phyloP scores from a whole-genome alignment of 2,329 filamentous ascomycete genomes.

The Colletotrichum navitas region DNA sequence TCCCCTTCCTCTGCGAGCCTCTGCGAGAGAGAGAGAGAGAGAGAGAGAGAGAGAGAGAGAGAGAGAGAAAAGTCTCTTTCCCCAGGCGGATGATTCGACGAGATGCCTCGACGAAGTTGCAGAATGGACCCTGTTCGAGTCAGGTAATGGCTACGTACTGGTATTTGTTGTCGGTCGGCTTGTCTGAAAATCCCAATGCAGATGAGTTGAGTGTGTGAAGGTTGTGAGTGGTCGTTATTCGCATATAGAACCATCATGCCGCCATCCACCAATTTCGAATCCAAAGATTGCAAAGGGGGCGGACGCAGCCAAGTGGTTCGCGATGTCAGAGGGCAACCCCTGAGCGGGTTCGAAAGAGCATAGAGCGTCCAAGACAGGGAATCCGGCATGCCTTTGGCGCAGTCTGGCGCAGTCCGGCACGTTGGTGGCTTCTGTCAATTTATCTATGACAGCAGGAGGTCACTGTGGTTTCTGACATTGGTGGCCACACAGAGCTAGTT shows the following conservation, averaged over 20 bases:
- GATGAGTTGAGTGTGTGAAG: neutral
- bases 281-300: neutral
- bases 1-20: neutral
- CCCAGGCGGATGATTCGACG: slow-evolving; percentile 30
- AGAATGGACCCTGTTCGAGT: slow-evolving; percentile 27
- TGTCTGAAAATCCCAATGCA: neutral
- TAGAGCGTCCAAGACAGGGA: slow-evolving; percentile 21
- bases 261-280: neutral
- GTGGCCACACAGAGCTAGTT: slow-evolving; percentile 8
- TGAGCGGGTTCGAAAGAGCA: slow-evolving; percentile 14
- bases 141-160: slow-evolving; percentile 5
- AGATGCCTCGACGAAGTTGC: slow-evolving; percentile 11
- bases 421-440: slow-evolving; percentile 36
- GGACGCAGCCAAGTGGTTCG: slow-evolving; percentile 15
- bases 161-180: neutral
- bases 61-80: slow-evolving; percentile 28
- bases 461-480: slow-evolving; percentile 7
- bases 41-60: neutral
- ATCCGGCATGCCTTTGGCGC: neutral
- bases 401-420: neutral
- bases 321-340: slow-evolving; percentile 26
- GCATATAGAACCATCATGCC: slow-evolving; percentile 7
- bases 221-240: neutral
- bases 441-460: slow-evolving; percentile 30
- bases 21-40: neutral